These are phyloP conservation scores for Penicillium angulare DNA, from an alignment of 495 filamentous ascomycete genomes.

Conservation along the genomic window DNA sequence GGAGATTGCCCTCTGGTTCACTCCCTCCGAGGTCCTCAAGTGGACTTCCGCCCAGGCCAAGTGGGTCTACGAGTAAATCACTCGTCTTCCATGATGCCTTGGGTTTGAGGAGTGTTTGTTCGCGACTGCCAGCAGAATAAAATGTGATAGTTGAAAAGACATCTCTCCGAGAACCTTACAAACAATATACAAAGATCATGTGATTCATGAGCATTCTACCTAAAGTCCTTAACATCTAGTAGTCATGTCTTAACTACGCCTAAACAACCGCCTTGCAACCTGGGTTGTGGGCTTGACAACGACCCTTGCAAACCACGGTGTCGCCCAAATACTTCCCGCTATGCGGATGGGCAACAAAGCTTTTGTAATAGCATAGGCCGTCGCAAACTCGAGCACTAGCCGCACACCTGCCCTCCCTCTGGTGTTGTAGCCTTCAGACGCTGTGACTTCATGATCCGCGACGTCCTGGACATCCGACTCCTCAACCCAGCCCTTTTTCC, in stretches of 20 bases:
- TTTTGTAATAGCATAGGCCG: constrained; percentile 88
- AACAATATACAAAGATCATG: constrained; percentile 22
- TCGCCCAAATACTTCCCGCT: constrained; percentile 76
- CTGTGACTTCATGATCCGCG: constrained; percentile 23
- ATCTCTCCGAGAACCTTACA: constrained; percentile 18
- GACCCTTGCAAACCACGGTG: constrained; percentile 87
- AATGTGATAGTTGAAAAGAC: constrained; percentile 21
- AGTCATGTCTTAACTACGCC: constrained; percentile 20
- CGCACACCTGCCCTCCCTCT: constrained; percentile 41
- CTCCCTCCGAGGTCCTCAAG: constrained; percentile 71
- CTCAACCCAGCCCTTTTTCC: constrained; percentile 62
- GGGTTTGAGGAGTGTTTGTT: constrained; percentile 13
- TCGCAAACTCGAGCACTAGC: constrained; percentile 67
- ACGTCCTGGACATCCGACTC: constrained; percentile 37
- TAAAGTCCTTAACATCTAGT: constrained; percentile 6
- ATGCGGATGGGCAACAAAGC: constrained; percentile 74
- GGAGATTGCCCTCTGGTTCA: constrained; percentile 99
- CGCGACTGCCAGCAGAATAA: constrained; percentile 17
- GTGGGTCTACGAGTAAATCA: constrained; percentile 89
- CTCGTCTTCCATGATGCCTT: constrained; percentile 20
- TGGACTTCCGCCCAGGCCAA: constrained; percentile 76
- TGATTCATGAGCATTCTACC: constrained; percentile 10
- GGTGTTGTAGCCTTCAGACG: not conserved
- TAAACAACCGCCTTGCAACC: constrained; percentile 37
- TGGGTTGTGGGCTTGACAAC: constrained; percentile 51